phyloP scores from a whole-genome alignment of 768 basidiomycete genomes.

The Leucosporidium yakuticum region DNA sequence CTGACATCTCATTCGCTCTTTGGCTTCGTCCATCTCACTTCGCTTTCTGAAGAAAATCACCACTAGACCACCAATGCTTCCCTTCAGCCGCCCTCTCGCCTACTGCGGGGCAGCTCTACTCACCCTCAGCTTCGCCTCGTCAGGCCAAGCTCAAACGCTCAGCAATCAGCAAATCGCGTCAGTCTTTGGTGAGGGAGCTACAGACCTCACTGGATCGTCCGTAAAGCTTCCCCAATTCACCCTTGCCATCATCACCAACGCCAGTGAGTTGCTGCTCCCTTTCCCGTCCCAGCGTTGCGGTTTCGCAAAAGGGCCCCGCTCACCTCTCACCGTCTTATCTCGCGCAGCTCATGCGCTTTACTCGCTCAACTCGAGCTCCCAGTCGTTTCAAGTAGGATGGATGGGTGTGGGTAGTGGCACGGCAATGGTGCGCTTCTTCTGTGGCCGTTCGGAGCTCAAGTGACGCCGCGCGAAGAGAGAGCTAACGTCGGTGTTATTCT shows the following conservation, averaged over 20 bases:
- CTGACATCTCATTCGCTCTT: background rate
- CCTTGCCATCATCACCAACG: background rate
- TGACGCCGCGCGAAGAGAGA: background rate
- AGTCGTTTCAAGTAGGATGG: slow-evolving; percentile 13
- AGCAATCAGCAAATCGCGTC: background rate
- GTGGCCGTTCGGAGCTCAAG: too few relatives aligned
- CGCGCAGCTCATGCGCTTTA: slow-evolving; percentile 18
- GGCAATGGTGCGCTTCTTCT: slow-evolving; percentile 1
- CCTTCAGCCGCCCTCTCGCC: too few relatives aligned
- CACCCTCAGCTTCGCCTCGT: too few relatives aligned
- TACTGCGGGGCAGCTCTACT: too few relatives aligned
- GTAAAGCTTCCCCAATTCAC: background rate
- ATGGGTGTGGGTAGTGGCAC: slow-evolving; percentile 11
- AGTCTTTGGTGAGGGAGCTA: background rate
- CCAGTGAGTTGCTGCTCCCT: background rate
- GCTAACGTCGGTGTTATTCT: background rate
- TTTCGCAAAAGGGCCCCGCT: background rate
- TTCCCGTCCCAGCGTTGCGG: background rate
- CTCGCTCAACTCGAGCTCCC: slow-evolving; percentile 8
- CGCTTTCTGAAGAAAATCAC: background rate
- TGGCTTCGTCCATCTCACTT: background rate
- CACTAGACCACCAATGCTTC: too few relatives aligned
- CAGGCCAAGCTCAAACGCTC: background rate
- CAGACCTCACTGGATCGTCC: background rate
- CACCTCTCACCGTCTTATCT: background rate